These are phyloP conservation scores for Perkinsus olseni DNA, from an alignment of 169 alveolate genomes.

Conservation along the genomic window DNA sequence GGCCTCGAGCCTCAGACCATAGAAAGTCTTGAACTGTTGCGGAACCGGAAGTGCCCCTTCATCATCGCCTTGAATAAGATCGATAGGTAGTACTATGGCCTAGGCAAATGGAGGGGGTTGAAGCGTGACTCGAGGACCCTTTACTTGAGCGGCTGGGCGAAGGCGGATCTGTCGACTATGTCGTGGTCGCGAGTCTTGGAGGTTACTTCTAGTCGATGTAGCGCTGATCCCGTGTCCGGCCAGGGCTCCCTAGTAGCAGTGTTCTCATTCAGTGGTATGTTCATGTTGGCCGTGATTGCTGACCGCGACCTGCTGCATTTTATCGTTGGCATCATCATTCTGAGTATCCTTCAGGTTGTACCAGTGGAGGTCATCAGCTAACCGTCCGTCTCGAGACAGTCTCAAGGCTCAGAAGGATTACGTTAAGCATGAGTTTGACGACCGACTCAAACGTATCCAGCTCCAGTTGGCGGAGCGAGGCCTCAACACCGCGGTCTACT, in stretches of 20 bases:
- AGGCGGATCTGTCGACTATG: no score
- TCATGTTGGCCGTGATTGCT: no score
- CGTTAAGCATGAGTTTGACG: conserved; percentile 72
- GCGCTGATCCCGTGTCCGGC: no score
- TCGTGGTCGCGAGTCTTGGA: no score
- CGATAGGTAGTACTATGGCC: conserved; percentile 61
- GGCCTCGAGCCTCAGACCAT: conserved; percentile 97
- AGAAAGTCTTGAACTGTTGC: conserved; percentile 83
- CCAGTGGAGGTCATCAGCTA: conserved; percentile 83
- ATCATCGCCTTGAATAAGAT: conserved; percentile 96
- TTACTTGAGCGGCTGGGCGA: no score
- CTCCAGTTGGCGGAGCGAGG: conserved; percentile 91
- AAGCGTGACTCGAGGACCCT: no score
- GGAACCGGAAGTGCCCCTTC: conserved; percentile 86
- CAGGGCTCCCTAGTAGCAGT: no score
- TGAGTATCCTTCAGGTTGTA: conserved; percentile 62
- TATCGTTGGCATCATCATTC: no score
- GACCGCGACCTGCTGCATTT: no score
- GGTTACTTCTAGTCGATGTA: no score
- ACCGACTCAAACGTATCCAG: conserved; percentile 53
- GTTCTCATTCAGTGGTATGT: no score
- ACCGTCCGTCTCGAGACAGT: conserved; percentile 73
- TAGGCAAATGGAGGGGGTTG: not conserved
- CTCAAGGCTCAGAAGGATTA: conserved; percentile 67
- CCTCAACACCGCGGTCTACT: conserved; percentile 85